Base-by-base conservation (phyloP, 2,329 filamentous ascomycete species). In the Fusarium acutatum region DNA sequence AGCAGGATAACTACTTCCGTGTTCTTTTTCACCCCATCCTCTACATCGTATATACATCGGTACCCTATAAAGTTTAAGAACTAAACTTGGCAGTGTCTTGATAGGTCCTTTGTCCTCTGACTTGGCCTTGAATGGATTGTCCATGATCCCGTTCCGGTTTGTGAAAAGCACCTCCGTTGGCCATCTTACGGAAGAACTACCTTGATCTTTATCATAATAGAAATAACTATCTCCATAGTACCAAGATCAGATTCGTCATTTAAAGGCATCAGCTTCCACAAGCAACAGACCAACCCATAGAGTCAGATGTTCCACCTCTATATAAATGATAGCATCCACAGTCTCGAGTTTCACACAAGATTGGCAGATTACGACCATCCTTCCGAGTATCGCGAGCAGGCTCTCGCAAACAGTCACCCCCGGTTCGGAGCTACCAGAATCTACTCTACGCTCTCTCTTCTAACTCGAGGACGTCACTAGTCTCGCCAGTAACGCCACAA, bases 391-490 rank as follows among this genome's bases (percentile, higher is more conserved):
- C 18, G 12, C 24, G 18, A 46, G 13, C 10, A 5, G 18, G 0
- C 18, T 28, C 26, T 28, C 3, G 6, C 6, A 15, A 13, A 10
- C 26, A 6, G 1, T 11, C 13, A 22, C 2, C 24, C 13, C 4
- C 5, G 10, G 14, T 11, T 14, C 12, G 20, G 4, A 6, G 24
- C 12, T 20, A 10, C 3, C 18, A 28, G 4, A 14, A 10, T 6
- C 44, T 15, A 9, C 6, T 7, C 26, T 6, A 0, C 26, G 9
- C 26, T 15, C 0, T 15, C 18, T 28, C 20, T 9, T 11, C 2
- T 6, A 22, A 28, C 7, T 22, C 20, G 4, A 28, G 6, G 7
- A 7, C 6, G 7, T 15, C 28, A 6, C 3, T 13, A 24, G 15
- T 8, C n/a, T 24, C 17, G 3, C 17, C 41, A 26, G 24, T 13